phyloP scores from a whole-genome alignment of 495 filamentous ascomycete genomes.

The Staphylotrichum longicolle region DNA sequence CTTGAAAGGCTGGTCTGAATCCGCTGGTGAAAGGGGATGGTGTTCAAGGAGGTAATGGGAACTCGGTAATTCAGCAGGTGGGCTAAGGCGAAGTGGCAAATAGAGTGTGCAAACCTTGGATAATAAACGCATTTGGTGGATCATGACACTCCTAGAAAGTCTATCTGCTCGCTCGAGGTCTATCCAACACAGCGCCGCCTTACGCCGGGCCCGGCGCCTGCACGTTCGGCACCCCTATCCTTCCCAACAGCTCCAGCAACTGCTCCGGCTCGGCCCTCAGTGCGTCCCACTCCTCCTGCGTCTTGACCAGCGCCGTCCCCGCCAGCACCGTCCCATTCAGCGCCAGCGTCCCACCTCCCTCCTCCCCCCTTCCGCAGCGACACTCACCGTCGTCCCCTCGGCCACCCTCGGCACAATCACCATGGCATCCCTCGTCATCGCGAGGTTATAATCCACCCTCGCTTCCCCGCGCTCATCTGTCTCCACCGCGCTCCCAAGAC shows the following conservation, averaged over 20 bases:
- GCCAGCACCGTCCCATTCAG: constrained; percentile 78
- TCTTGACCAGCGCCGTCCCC: constrained; percentile 81
- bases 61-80: too few species aligned
- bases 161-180: neutral
- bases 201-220: constrained; percentile 3
- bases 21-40: too few species aligned
- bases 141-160: too few species aligned
- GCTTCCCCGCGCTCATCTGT: constrained; percentile 44
- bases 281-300: constrained; percentile 65
- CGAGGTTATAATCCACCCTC: constrained; percentile 74
- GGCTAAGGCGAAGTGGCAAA: too few species aligned
- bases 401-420: constrained; percentile 62
- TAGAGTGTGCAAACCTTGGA: too few species aligned
- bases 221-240: constrained; percentile 56
- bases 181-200: neutral
- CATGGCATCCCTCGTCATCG: constrained; percentile 67
- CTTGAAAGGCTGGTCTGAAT: too few species aligned
- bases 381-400: constrained; percentile 37
- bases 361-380: constrained; percentile 29
- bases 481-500: constrained; percentile 19
- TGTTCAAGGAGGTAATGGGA: too few species aligned
- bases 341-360: constrained; percentile 53
- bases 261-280: constrained; percentile 50
- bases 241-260: constrained; percentile 54
- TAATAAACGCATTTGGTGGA: too few species aligned